Evolutionary conservation across 345 rosid genomes (phyloP).

Genomic region (Chamaenerion angustifolium): DNA sequence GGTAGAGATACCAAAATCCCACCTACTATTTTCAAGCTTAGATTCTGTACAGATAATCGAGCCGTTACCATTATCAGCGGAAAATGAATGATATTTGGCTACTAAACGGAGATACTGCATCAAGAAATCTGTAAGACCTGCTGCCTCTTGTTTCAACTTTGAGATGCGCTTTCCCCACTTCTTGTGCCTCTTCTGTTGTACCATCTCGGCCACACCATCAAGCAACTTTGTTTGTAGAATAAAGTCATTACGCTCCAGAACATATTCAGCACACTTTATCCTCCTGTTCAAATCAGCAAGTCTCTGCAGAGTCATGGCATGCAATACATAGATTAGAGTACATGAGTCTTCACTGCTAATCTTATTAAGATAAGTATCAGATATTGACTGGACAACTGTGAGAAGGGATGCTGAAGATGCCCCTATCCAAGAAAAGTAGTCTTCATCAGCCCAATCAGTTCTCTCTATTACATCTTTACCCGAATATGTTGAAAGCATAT

Average conservation of each 20-base stretch:
- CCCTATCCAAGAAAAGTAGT: slow-evolving; percentile 66
- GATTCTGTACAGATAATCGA: slow-evolving; percentile 11
- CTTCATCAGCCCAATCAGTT: slow-evolving; percentile 43
- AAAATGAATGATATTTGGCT: slow-evolving; percentile 16
- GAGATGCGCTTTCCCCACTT: slow-evolving; percentile 32
- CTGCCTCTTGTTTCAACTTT: slow-evolving; percentile 51
- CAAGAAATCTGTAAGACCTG: slow-evolving; percentile 49
- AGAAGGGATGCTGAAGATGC: slow-evolving; percentile 56
- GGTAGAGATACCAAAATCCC: slow-evolving; percentile 43
- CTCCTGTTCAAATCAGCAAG: slow-evolving; percentile 75
- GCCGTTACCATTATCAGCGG: slow-evolving; percentile 10
- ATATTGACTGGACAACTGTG: slow-evolving; percentile 38
- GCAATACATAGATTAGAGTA: slow-evolving; percentile 41
- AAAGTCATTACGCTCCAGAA: slow-evolving; percentile 31
- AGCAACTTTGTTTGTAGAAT: slow-evolving; percentile 24
- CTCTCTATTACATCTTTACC: slow-evolving; percentile 58
- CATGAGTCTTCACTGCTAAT: slow-evolving; percentile 32
- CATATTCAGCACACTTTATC: slow-evolving; percentile 49
- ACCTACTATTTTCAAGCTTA: slow-evolving; percentile 20
- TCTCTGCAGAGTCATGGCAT: slow-evolving; percentile 61
- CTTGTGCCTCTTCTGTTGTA: slow-evolving; percentile 18
- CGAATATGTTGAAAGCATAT: slow-evolving; percentile 30
- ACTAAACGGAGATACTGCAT: slow-evolving; percentile 28
- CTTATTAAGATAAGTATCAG: slow-evolving; percentile 22
- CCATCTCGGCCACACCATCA: slow-evolving; percentile 19